phyloP scores from a whole-genome alignment of 2,329 filamentous ascomycete genomes.

The Aureobasidium melanogenum region DNA sequence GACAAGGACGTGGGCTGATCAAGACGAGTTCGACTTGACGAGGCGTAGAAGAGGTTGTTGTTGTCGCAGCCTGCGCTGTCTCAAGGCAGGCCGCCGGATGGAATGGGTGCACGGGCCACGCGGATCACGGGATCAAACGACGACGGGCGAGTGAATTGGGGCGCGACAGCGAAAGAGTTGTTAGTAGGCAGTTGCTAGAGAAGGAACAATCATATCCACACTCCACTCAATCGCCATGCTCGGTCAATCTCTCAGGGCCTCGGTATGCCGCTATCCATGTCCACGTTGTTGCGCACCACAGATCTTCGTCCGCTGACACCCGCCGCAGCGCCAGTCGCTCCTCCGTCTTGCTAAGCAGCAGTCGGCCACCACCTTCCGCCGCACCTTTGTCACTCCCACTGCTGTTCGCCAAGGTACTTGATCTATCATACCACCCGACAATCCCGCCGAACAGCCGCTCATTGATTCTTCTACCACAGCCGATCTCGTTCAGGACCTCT shows the following conservation, averaged over 20 bases:
- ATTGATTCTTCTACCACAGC: conserved; percentile 43
- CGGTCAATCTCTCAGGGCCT: conserved; percentile 53
- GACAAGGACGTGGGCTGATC: not conserved
- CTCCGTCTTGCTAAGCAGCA: conserved; percentile 52
- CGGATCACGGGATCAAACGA: not conserved
- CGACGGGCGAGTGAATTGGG: not conserved
- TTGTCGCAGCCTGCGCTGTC: not conserved
- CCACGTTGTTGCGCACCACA: not conserved
- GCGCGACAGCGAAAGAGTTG: conserved; percentile 3
- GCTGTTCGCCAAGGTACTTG: conserved; percentile 53
- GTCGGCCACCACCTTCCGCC: conserved; percentile 45
- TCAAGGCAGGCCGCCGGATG: not conserved
- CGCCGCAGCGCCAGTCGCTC: conserved; percentile 49
- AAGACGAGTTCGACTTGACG: not conserved
- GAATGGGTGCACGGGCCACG: not conserved
- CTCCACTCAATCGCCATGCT: conserved; percentile 38
- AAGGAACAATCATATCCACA: conserved; percentile 1
- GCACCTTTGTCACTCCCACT: conserved; percentile 55
- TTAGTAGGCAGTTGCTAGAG: not conserved
- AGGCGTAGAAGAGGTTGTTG: not conserved
- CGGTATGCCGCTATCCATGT: conserved; percentile 33
- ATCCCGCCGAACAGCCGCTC: not conserved
- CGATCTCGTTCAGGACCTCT: conserved; percentile 96
- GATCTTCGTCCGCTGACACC: conserved; percentile 20
- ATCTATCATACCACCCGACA: not conserved